These are phyloP conservation scores for Platanthera zijinensis DNA, from an alignment of 106 monocot species.

Conservation along the genomic window DNA sequence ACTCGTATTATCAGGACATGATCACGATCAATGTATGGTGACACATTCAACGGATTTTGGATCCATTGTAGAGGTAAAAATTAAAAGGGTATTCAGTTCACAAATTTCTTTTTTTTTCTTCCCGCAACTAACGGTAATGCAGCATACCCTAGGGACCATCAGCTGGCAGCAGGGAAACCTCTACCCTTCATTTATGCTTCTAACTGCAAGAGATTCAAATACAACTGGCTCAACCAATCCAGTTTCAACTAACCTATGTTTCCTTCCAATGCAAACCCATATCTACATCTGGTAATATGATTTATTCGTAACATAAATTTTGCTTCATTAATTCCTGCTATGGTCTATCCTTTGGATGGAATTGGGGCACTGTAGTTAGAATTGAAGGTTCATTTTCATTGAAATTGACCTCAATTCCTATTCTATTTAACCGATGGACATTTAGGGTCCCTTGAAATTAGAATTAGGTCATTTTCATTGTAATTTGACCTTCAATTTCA, in stretches of 20 bases:
- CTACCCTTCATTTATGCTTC: slow-evolving; percentile 96
- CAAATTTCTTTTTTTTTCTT: slow-evolving; percentile 3
- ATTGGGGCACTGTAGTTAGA: not conserved
- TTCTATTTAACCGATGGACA: no score
- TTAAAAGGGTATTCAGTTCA: not conserved
- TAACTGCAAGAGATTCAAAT: slow-evolving; percentile 38
- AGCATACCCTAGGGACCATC: slow-evolving; percentile 91
- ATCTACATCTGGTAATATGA: slow-evolving; percentile 77
- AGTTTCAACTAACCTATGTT: slow-evolving; percentile 67
- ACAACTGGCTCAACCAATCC: slow-evolving; percentile 16
- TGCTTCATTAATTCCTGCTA: not conserved
- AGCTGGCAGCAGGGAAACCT: slow-evolving; percentile 98
- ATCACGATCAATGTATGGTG: slow-evolving; percentile 97
- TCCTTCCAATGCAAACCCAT: slow-evolving; percentile 89
- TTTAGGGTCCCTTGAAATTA: no score
- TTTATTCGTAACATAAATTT: not conserved
- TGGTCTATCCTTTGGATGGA: not conserved
- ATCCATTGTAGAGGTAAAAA: slow-evolving; percentile 60
- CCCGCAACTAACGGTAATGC: slow-evolving; percentile 31
- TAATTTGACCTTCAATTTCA: no score
- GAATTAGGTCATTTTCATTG: no score
- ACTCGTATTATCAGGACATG: slow-evolving; percentile 93
- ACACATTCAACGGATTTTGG: slow-evolving; percentile 58
- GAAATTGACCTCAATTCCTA: no score
- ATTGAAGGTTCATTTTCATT: no score